Conservation (phyloP, 768 basidiomycete species). For the Lactifluus piperatus region DNA sequence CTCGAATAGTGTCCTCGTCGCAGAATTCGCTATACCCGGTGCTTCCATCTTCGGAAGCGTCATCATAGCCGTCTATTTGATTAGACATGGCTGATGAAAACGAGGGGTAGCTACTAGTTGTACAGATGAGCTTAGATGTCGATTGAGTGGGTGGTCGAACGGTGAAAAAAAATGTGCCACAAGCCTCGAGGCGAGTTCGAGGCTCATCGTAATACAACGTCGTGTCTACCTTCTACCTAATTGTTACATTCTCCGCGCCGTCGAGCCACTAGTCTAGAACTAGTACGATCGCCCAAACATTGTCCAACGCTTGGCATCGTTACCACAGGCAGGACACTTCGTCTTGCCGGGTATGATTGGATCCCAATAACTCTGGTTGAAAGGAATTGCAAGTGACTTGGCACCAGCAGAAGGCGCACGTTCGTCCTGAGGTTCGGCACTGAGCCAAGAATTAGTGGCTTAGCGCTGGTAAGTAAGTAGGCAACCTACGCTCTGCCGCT, state of each 20-base stretch:
- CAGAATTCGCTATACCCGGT: conserved; percentile 7
- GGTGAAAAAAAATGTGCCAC: neutral
- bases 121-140: neutral
- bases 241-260: neutral
- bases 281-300: conserved; percentile 89
- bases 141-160: neutral
- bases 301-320: conserved; percentile 91
- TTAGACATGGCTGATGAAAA: neutral
- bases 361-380: conserved; percentile 79
- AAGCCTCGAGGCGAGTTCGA: neutral
- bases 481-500: conserved; percentile 68
- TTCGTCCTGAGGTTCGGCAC: conserved; percentile 83
- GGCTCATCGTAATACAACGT: neutral
- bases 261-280: conserved; percentile 35
- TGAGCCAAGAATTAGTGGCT: conserved; percentile 25
- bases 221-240: neutral
- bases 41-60: neutral
- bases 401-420: conserved; percentile 96
- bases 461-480: conserved; percentile 13
- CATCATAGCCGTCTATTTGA: neutral
- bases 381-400: conserved; percentile 94
- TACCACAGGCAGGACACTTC: conserved; percentile 83
- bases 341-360: conserved; percentile 77
- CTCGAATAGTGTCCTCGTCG: conserved; percentile 1
- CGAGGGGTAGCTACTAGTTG: neutral